A percentile compares a stretch with the other conserved stretches of the same genome.
These are phyloP conservation scores for Tetrapisispora namnaoensis DNA, from an alignment of 805 yeast genomes.

Conservation along the genomic window DNA sequence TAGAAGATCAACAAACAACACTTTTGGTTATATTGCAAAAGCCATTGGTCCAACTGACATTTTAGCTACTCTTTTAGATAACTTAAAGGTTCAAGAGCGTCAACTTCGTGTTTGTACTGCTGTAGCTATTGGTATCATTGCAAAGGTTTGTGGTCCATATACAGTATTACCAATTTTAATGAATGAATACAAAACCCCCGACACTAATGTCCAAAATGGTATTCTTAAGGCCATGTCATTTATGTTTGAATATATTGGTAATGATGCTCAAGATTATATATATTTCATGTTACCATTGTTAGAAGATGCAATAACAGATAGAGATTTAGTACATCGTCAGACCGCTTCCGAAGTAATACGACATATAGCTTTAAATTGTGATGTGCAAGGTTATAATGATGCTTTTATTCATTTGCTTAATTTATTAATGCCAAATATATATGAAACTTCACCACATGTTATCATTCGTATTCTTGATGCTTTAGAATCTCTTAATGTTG, in stretches of 20 bases:
- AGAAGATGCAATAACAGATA: slow-evolving; percentile 82
- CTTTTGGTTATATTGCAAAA: slow-evolving; percentile 84
- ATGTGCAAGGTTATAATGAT: slow-evolving; percentile 68
- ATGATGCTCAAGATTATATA: slow-evolving; percentile 68
- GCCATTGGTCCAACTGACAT: slow-evolving; percentile 97
- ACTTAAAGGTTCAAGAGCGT: slow-evolving; percentile 86
- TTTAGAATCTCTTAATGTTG: slow-evolving; percentile 58
- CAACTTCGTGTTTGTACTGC: slow-evolving; percentile 95
- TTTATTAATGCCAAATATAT: slow-evolving; percentile 76
- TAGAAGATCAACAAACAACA: slow-evolving; percentile 74
- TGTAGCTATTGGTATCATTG: slow-evolving; percentile 94
- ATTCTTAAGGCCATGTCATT: slow-evolving; percentile 84
- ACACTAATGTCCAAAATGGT: slow-evolving; percentile 90
- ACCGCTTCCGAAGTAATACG: slow-evolving; percentile 84
- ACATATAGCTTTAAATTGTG: slow-evolving; percentile 71
- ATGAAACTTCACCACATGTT: slow-evolving; percentile 94
- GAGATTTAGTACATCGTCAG: slow-evolving; percentile 90
- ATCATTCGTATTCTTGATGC: slow-evolving; percentile 74
- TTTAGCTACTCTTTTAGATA: slow-evolving; percentile 69
- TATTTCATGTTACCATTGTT: slow-evolving; percentile 69
- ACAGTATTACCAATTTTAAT: slow-evolving; percentile 89
- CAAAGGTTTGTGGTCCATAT: slow-evolving; percentile 85
- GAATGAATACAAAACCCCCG: slow-evolving; percentile 92
- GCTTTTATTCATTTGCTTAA: slow-evolving; percentile 78
- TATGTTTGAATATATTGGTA: slow-evolving; percentile 85